Base-by-base conservation (phyloP, 2,329 filamentous ascomycete genomes). In the Trichoderma sp. region DNA sequence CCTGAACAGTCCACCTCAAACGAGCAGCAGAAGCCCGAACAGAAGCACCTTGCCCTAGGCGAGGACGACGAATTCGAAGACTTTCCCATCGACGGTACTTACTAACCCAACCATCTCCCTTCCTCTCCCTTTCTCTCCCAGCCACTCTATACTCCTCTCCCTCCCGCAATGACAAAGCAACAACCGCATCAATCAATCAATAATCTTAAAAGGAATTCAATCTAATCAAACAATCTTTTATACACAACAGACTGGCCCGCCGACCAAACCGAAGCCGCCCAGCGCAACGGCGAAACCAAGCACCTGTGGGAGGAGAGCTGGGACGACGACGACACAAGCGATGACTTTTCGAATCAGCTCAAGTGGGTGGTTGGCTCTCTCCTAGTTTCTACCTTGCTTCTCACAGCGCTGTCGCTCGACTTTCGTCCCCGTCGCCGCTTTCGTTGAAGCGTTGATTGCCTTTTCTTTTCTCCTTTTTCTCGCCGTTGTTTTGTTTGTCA, bases 41-140 rank as follows among this genome's bases (percentile, higher is more conserved):
- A 86, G 76, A 84, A 86, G 75, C 85, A 89, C 78, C 77, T 91
- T 39, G 88, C 92, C 72, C 88, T 98, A 32, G 96, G 97, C 82
- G 96, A 99, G 82, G 96, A 99, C 80, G 96, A 99, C 82, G 96
- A 99, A 85, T 99, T 99, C 79, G 96, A 99, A 81, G 96, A 99
- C 82, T 99, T 99, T 79, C 96, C 96, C 30, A 93, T 97, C 71
- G 95, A 99, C 84, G 94, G 96, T 97, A 84, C 55, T 85, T 79
- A 15, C 32, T 36, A 58, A 23, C 20, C 20, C 55, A 58, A n/a
- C 32, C 43, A 23, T 34, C 13, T 6, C 39, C 23, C 55, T 8
- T 20, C 32, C 50, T 6, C 39, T 23, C 47, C 32, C 28, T 32
- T 17, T 50, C 34, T 15, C 20, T 5, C 28, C 23, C 39, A 23